Conservation (phyloP, 1,284 basidiomycete species). For the Fistulinella cinereoalba region DNA sequence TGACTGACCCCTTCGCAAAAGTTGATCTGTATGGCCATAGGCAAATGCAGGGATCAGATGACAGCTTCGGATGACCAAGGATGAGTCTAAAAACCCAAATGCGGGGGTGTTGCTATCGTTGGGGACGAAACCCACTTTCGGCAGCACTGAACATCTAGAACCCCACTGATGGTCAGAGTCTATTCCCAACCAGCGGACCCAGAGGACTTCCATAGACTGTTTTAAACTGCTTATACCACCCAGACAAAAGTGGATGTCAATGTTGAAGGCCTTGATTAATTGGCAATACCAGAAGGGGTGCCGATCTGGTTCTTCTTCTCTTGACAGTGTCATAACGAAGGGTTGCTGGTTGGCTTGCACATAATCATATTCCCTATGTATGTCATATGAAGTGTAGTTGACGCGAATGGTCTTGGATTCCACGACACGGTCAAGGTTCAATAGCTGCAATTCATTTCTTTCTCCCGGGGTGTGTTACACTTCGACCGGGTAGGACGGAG, state of each 20-base stretch:
- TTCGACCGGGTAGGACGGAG: too few species aligned
- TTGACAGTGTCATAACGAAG: conserved; percentile 9
- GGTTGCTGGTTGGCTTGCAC: conserved; percentile 8
- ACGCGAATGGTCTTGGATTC: conserved; percentile 2
- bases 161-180: conserved; percentile 5
- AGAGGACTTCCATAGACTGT: conserved; percentile 18
- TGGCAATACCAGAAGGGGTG: conserved; percentile 22
- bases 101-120: not conserved
- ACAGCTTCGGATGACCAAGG: not conserved
- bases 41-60: not conserved
- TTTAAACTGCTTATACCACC: not conserved
- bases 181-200: conserved; percentile 20
- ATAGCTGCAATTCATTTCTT: too few species aligned
- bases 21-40: not conserved
- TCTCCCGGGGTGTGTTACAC: too few species aligned
- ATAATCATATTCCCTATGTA: conserved; percentile 14
- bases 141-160: conserved; percentile 5
- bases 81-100: not conserved
- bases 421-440: conserved; percentile 1
- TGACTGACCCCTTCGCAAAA: not conserved
- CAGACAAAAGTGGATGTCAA: not conserved
- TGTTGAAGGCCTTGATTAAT: conserved; percentile 5
- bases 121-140: conserved; percentile 7
- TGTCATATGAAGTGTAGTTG: conserved; percentile 15
- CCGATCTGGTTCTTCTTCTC: not conserved